These are phyloP conservation scores for Pyrenophora graminea DNA, from an alignment of 2,329 filamentous ascomycete species.

Conservation along the genomic window DNA sequence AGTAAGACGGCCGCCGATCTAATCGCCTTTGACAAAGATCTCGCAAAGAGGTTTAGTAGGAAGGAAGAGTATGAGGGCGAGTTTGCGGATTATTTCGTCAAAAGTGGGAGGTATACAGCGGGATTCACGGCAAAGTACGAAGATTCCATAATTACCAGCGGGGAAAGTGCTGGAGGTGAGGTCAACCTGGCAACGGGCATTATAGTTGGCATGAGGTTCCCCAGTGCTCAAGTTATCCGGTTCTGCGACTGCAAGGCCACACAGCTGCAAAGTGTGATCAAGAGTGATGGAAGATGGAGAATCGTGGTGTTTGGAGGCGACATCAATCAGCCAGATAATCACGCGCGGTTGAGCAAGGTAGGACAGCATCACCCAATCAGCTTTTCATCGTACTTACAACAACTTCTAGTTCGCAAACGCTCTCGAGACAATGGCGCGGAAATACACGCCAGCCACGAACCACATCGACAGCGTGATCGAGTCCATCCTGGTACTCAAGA, in stretches of 20 bases:
- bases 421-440: constrained; percentile 39
- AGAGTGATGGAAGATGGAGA: constrained; percentile 58
- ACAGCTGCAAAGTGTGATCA: constrained; percentile 56
- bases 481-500: constrained; percentile 58
- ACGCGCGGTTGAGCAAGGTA: constrained; percentile 47
- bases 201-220: constrained; percentile 55
- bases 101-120: constrained; percentile 63
- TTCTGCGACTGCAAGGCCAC: constrained; percentile 63
- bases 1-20: constrained; percentile 52
- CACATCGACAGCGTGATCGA: constrained; percentile 63
- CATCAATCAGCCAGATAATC: constrained; percentile 35
- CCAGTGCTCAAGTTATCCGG: constrained; percentile 62
- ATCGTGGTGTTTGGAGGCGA: constrained; percentile 56
- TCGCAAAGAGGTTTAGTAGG: constrained; percentile 57
- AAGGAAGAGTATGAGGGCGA: constrained; percentile 52
- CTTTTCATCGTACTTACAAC: background rate
- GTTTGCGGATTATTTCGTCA: constrained; percentile 62
- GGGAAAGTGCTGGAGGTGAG: constrained; percentile 27
- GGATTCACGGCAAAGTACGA: constrained; percentile 62
- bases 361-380: background rate
- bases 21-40: constrained; percentile 64
- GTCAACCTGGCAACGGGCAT: constrained; percentile 45
- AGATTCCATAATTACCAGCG: constrained; percentile 53
- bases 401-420: constrained; percentile 20
- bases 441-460: constrained; percentile 49